A percentile compares a stretch with the other conserved stretches of the same genome.
Evolutionary conservation across 176 grass and related monocot species (phyloP).

Genomic region (Lolium rigidum): DNA sequence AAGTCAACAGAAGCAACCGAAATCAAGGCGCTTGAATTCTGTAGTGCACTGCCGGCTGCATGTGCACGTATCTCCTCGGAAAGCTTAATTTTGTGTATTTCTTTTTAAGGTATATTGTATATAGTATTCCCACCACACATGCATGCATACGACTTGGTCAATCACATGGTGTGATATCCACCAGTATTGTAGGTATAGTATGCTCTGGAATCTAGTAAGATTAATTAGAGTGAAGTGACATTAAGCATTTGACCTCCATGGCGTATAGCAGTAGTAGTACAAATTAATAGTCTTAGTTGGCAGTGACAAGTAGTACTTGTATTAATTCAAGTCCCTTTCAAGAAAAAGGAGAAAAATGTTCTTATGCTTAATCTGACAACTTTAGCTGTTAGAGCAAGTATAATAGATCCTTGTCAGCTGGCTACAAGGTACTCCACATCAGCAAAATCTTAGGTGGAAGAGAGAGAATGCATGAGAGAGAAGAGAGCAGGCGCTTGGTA

Average conservation of each 20-base stretch:
- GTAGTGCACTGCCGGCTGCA: slow-evolving; percentile 37
- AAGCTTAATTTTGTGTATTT: background rate
- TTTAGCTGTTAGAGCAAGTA: slow-evolving; percentile 18
- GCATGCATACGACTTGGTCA: slow-evolving; percentile 18
- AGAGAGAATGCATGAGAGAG: too few species aligned
- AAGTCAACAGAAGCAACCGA: slow-evolving; percentile 55
- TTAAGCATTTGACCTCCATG: too few species aligned
- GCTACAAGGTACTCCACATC: too few species aligned
- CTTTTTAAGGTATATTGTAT: background rate
- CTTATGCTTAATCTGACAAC: background rate
- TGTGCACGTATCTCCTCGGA: background rate
- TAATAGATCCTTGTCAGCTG: too few species aligned
- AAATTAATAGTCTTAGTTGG: slow-evolving; percentile 32
- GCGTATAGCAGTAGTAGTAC: background rate
- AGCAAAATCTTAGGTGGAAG: too few species aligned
- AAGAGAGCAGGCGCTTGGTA: too few species aligned
- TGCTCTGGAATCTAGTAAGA: too few species aligned
- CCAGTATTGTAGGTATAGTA: background rate
- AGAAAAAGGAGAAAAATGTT: slow-evolving; percentile 50
- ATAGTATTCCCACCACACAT: background rate
- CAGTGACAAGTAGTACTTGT: slow-evolving; percentile 26
- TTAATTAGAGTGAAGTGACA: too few species aligned
- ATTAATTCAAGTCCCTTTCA: slow-evolving; percentile 31
- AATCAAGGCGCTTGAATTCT: slow-evolving; percentile 47
- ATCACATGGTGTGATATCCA: slow-evolving; percentile 36